These are phyloP conservation scores for Chrysosporium queenslandicum DNA, from an alignment of 2,329 filamentous ascomycete genomes.

Conservation along the genomic window DNA sequence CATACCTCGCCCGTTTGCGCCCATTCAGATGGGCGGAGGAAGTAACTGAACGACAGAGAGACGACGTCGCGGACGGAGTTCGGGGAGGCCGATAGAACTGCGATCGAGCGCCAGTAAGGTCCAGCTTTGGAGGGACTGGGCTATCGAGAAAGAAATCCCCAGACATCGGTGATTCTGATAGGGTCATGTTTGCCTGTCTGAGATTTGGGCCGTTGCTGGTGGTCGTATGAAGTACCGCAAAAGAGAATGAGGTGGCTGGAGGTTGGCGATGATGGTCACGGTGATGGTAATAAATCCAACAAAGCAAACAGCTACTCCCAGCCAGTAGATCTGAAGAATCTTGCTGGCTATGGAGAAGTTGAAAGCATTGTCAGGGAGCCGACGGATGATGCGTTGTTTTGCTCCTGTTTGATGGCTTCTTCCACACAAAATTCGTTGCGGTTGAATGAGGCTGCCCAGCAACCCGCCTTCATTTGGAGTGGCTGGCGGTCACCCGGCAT, in stretches of 20 bases:
- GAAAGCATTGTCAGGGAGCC: background rate
- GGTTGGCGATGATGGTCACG: background rate
- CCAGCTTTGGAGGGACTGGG: constrained; percentile 30
- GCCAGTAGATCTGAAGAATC: background rate
- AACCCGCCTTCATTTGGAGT: background rate
- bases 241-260: background rate
- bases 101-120: constrained; percentile 30
- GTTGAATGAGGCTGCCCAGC: background rate
- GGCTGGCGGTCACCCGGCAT: no score
- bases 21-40: constrained; percentile 10
- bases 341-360: background rate
- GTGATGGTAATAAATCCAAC: background rate
- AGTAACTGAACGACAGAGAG: constrained; percentile 30
- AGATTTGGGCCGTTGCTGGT: background rate
- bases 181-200: constrained; percentile 8
- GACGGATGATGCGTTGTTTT: background rate
- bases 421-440: background rate
- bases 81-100: constrained; percentile 31
- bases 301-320: background rate
- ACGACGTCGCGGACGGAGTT: constrained; percentile 31
- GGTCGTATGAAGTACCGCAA: background rate
- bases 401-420: background rate
- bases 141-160: constrained; percentile 29
- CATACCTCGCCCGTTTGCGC: constrained; percentile 16
- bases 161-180: constrained; percentile 14